A percentile compares a stretch with the other conserved stretches of the same genome.
Conservation (phyloP, 2,329 filamentous ascomycete genomes). For the Paracorniculantispora psalliotae region DNA sequence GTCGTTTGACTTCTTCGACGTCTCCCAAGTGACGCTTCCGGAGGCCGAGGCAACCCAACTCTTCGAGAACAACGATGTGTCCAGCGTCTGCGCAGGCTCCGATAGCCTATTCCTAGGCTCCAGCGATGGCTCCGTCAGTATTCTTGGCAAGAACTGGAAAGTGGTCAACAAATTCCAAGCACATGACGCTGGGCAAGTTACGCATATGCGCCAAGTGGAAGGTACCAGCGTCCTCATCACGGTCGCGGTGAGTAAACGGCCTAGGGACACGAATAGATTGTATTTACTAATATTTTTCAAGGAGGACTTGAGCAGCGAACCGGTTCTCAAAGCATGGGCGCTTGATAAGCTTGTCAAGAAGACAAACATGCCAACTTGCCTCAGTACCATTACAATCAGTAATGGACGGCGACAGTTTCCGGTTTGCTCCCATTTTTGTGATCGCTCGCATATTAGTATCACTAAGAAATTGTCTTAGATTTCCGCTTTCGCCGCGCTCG, state of each 20-base stretch:
- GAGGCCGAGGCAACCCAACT: conserved; percentile 74
- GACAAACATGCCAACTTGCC: conserved; percentile 79
- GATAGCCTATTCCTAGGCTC: conserved; percentile 87
- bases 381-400: conserved; percentile 79
- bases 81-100: conserved; percentile 78
- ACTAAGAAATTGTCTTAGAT: conserved; percentile 48
- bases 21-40: conserved; percentile 72
- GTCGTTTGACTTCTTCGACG: conserved; percentile 99
- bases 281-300: conserved; percentile 25
- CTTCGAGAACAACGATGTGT: conserved; percentile 78
- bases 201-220: conserved; percentile 87
- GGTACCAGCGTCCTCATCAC: conserved; percentile 84
- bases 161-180: conserved; percentile 81
- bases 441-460: neutral
- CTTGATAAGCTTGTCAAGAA: conserved; percentile 92
- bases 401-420: conserved; percentile 92
- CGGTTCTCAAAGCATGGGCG: conserved; percentile 94
- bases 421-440: conserved; percentile 34
- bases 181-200: conserved; percentile 74
- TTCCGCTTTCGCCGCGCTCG: conserved; percentile 80
- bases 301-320: conserved; percentile 84
- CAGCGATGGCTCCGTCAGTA: conserved; percentile 78
- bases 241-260: conserved; percentile 60
- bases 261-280: neutral
- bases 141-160: conserved; percentile 84